Evolutionary conservation across 1,284 basidiomycete genomes (phyloP), one percentile per base, ranked within the genome.

Genomic region (Sphagnurus paluster): DNA sequence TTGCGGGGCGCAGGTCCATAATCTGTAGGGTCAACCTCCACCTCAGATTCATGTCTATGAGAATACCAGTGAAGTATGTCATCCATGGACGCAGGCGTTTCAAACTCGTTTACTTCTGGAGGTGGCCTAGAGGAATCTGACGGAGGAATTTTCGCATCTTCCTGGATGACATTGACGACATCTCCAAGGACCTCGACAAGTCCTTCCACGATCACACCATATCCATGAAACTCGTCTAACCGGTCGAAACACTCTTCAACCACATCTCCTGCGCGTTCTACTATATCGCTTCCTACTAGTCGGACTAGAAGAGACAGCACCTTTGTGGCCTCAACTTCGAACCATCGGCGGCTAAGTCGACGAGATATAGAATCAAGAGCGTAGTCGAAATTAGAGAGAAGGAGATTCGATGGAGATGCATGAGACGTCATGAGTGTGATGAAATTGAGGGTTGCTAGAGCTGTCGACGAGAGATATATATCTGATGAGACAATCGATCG

Each of bases 241-340:
- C 92, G 82, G 64, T 96, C 93, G 56, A 97, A 97, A 51, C 94
- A 93, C 65, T 95, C 93, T 62, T 96, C 94, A 3, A 97, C 90
- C 3, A 97, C 83, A 63, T 95, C 94, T 16, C 87, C 84, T 3
- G 94, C 92, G 50, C 86, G 82, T 33, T 89, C 82, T 0, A 97
- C 88, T 23, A 97, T 84, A 48, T 89, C 86, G 21, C 75, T 75
- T 0, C 94, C 93, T 1, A 95, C 89, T 6, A 97, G 75, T 9
- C 87, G 82, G 48, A 97, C 80, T 61, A 96, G 82, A 13, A 93
- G 71, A 14, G 82, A 79, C 11, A 98, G 74, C 5, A 96, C 93
- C 52, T 83, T 84, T 13, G 86, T 81, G 2, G 89, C 88, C 49
- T 88, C 84, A 9, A 86, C 68, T 53, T 93, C 90, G 4, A 97